A percentile compares a stretch with the other conserved stretches of the same genome.
phyloP scores from a whole-genome alignment of 1,284 basidiomycete species.

The Salmacisia buchloeana region DNA sequence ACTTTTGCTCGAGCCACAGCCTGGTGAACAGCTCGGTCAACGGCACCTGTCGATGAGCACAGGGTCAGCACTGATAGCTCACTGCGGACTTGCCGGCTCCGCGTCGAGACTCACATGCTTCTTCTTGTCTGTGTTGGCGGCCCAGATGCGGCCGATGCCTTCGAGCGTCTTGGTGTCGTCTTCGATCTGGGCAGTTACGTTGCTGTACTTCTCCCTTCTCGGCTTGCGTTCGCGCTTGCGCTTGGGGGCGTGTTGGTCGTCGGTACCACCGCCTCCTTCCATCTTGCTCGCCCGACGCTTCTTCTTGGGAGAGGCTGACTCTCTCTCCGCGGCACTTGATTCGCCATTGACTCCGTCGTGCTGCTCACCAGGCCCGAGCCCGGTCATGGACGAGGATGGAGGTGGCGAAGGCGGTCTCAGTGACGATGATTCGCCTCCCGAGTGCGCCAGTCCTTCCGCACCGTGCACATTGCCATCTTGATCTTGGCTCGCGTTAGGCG shows the following conservation, averaged over 20 bases:
- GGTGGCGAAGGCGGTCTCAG: too few relatives aligned
- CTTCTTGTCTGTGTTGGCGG: neutral
- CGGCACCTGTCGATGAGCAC: neutral
- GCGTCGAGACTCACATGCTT: neutral
- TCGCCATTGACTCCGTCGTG: neutral
- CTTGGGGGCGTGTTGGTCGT: neutral
- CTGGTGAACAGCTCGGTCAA: neutral
- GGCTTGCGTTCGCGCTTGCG: neutral
- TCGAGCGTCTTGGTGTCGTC: constrained; percentile 6
- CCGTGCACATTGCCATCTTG: too few relatives aligned
- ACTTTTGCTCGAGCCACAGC: neutral
- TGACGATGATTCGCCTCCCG: too few relatives aligned
- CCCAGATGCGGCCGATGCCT: constrained; percentile 3
- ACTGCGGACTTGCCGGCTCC: neutral
- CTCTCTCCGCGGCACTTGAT: too few relatives aligned
- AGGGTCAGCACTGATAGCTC: neutral
- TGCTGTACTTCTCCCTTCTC: neutral
- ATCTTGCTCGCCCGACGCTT: neutral
- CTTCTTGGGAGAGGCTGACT: too few relatives aligned
- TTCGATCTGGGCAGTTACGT: neutral
- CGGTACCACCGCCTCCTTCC: neutral
- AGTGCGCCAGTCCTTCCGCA: too few relatives aligned
- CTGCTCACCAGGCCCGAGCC: neutral
- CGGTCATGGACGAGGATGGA: neutral
- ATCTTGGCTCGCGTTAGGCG: neutral